Conservation (phyloP, 805 yeast genomes). For the Grigorovia yakushimaensis region DNA sequence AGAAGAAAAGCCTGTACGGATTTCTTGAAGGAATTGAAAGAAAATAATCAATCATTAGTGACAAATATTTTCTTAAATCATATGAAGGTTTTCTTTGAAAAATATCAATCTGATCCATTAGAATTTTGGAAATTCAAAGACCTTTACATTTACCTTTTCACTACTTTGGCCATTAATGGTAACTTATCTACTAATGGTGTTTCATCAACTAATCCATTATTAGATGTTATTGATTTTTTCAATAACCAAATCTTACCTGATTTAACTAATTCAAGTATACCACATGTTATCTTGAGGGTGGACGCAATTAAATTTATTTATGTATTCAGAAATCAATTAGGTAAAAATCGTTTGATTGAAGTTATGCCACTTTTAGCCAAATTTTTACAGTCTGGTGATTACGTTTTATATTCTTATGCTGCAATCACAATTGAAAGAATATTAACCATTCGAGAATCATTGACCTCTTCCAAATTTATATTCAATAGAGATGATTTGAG, state of each 20-base stretch:
- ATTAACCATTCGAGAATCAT: conserved; percentile 56
- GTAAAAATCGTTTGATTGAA: conserved; percentile 70
- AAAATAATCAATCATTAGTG: conserved; percentile 60
- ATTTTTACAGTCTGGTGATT: conserved; percentile 55
- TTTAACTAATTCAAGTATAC: conserved; percentile 40
- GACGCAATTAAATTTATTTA: conserved; percentile 90
- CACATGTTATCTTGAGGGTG: conserved; percentile 72
- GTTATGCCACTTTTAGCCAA: conserved; percentile 70
- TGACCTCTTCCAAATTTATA: conserved; percentile 42
- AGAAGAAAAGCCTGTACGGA: conserved; percentile 91
- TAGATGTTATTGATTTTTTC: conserved; percentile 84
- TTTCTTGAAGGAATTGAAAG: conserved; percentile 77
- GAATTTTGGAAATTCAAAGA: conserved; percentile 79
- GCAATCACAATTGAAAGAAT: conserved; percentile 89
- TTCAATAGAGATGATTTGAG: conserved; percentile 68
- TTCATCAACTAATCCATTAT: conserved; percentile 69
- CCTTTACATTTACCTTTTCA: conserved; percentile 73
- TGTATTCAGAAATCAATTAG: conserved; percentile 85
- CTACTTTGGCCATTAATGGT: conserved; percentile 88
- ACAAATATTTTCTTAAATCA: conserved; percentile 68
- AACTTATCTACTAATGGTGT: conserved; percentile 80
- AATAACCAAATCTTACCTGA: conserved; percentile 74
- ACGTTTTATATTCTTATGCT: conserved; percentile 86
- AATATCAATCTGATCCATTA: conserved; percentile 34
- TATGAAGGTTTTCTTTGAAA: conserved; percentile 55